Base-by-base conservation (phyloP, 805 yeast genomes). In the Candida boidinii region DNA sequence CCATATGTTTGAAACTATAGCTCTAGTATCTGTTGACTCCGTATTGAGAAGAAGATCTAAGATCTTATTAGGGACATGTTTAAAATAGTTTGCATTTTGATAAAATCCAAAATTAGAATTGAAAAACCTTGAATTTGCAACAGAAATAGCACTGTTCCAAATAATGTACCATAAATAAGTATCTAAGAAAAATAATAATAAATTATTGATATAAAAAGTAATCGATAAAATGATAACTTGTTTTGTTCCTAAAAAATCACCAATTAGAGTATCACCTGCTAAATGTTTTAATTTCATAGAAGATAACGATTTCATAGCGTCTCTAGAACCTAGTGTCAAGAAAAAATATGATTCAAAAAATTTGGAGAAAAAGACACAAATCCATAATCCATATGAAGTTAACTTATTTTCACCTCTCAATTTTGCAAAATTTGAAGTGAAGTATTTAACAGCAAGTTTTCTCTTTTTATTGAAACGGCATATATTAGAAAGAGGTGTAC, bases 111-210 rank as follows among this genome's bases (percentile, higher is more conserved):
- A n/a, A n/a, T n/a, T n/a, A 41, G 79, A 67, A 84, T 76, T 0
- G 94, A 82, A 5, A 82, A 77, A 1, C 95, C 95, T n/a, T 0
- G 92, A 79, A 5, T 83, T 61, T 34, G 77, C 66, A 5, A 83
- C 79, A 0, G 94, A 83, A 36, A 81, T 79, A 0, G 72, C 48
- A 0, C 92, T 79, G 47, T 78, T 83, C 73, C 90, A 80, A 25
- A 84, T 66, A 36, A 84, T 83, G 45, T 82, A 84, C 95, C 95
- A 84, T 13, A 84, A 58, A 45, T 84, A 84, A 0, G 94, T 83
- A 44, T 84, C 95, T 35, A 84, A 66, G 43, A 81, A 80, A 53
- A 83, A 84, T 26, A 84, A 57, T 0, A 78, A 67, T 41, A 80
- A 54, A 49, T 82, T 88, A 0, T 87, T 76, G 9, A 73, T 25